Conservation (phyloP, 805 yeast species). For the Candida alai region DNA sequence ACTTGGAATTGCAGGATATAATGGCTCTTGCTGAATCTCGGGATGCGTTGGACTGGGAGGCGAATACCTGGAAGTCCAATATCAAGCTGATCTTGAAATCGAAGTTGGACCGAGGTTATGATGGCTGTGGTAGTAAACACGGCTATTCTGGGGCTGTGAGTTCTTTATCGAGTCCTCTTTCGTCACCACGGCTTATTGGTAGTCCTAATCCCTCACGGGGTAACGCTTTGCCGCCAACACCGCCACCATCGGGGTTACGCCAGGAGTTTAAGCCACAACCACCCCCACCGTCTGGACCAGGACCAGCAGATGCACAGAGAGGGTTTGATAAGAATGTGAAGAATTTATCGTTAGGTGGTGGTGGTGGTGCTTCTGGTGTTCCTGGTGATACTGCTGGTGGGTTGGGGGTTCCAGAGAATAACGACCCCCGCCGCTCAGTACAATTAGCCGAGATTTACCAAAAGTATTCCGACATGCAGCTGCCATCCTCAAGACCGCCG, state of each 20-base stretch:
- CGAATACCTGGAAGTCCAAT: slow-evolving; percentile 29
- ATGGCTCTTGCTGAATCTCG: slow-evolving; percentile 16
- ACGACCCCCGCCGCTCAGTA: slow-evolving; percentile 29
- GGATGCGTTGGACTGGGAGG: slow-evolving; percentile 35
- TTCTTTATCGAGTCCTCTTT: slow-evolving; percentile 42
- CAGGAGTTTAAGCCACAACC: not conserved
- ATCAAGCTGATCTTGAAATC: slow-evolving; percentile 28
- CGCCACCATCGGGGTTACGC: not conserved
- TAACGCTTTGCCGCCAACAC: not conserved
- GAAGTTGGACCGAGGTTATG: slow-evolving; percentile 49
- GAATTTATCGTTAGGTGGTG: slow-evolving; percentile 12
- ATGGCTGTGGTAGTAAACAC: slow-evolving; percentile 71
- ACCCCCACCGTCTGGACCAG: slow-evolving; percentile 1
- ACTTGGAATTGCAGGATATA: slow-evolving; percentile 33
- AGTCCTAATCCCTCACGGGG: slow-evolving; percentile 2
- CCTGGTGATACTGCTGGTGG: slow-evolving; percentile 8
- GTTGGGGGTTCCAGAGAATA: not conserved
- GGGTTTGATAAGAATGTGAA: slow-evolving; percentile 12
- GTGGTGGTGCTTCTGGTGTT: slow-evolving; percentile 1
- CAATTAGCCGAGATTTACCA: slow-evolving; percentile 42
- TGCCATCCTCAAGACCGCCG: slow-evolving; percentile 38
- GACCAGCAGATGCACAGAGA: slow-evolving; percentile 1
- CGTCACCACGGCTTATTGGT: slow-evolving; percentile 9
- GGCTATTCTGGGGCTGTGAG: slow-evolving; percentile 59
- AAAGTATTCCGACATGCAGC: slow-evolving; percentile 34